Evolutionary conservation across 2,329 filamentous ascomycete species (phyloP).

Genomic region (Chaetothyriales sp.): DNA sequence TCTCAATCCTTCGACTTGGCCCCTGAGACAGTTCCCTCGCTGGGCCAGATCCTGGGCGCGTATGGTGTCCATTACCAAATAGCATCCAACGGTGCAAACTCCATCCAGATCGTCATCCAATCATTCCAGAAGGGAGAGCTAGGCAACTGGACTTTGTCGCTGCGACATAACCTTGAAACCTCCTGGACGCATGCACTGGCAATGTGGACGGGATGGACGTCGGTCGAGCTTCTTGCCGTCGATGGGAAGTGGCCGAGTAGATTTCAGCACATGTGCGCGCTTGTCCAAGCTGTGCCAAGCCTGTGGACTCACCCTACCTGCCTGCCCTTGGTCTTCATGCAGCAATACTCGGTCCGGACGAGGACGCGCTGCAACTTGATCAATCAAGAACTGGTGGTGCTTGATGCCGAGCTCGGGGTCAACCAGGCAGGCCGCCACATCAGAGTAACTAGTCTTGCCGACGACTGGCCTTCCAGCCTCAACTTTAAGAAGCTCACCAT

Average conservation of each 20-base stretch:
- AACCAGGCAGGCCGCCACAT: not conserved
- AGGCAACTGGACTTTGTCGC: not conserved
- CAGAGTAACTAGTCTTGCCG: not conserved
- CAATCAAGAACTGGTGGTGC: not conserved
- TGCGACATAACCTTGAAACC: not conserved
- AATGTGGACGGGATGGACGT: not conserved
- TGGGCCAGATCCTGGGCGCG: not conserved
- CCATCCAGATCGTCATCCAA: not conserved
- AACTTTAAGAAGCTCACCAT: slow-evolving; percentile 1
- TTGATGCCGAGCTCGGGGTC: slow-evolving; percentile 1
- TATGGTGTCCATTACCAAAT: not conserved
- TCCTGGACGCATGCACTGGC: not conserved
- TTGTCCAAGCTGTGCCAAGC: not conserved
- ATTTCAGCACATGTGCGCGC: not conserved
- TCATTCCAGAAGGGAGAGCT: not conserved
- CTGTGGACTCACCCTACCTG: not conserved
- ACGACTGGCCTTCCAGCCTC: slow-evolving; percentile 1
- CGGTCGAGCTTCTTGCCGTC: not conserved
- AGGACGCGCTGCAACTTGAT: not conserved
- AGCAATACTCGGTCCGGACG: not conserved
- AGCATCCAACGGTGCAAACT: not conserved
- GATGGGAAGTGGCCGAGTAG: not conserved
- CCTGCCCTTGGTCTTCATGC: not conserved
- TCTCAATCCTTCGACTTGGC: not conserved
- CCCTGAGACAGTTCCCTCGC: not conserved